These are phyloP conservation scores for Coprinellus micaceus DNA, from an alignment of 768 basidiomycete genomes.

Conservation along the genomic window DNA sequence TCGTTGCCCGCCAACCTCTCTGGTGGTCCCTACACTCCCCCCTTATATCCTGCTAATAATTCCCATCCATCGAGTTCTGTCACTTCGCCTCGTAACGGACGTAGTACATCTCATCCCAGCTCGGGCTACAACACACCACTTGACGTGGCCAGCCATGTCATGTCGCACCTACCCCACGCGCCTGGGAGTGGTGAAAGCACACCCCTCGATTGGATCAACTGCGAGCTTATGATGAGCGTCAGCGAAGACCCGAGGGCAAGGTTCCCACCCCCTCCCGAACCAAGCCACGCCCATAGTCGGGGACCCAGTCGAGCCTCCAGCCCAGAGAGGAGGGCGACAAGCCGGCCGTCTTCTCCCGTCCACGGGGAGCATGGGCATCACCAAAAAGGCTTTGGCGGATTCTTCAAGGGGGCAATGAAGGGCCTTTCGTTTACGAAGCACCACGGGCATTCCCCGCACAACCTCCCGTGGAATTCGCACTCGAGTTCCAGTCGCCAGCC, in stretches of 20 bases:
- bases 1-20: not conserved
- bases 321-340: conserved; percentile 14
- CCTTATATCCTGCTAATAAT: no score
- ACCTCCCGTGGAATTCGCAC: not conserved
- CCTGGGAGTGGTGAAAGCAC: conserved; percentile 42
- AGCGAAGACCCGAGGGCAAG: conserved; percentile 14
- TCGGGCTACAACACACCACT: conserved; percentile 40
- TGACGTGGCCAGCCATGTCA: conserved; percentile 18
- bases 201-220: conserved; percentile 78
- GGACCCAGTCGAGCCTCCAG: conserved; percentile 17
- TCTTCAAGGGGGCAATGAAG: conserved; percentile 11
- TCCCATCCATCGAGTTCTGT: no score
- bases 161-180: conserved; percentile 41
- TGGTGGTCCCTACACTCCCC: no score
- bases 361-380: not conserved
- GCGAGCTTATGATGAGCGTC: conserved; percentile 64
- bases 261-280: conserved; percentile 6
- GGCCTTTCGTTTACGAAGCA: conserved; percentile 10
- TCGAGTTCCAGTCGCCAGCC: not conserved
- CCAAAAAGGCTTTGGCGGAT: conserved; percentile 1
- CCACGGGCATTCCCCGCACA: not conserved
- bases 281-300: conserved; percentile 17
- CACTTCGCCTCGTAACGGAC: no score
- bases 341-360: conserved; percentile 1
- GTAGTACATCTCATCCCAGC: no score